phyloP scores from a whole-genome alignment of 2,329 filamentous ascomycete species.

The Paecilomyces variotii region DNA sequence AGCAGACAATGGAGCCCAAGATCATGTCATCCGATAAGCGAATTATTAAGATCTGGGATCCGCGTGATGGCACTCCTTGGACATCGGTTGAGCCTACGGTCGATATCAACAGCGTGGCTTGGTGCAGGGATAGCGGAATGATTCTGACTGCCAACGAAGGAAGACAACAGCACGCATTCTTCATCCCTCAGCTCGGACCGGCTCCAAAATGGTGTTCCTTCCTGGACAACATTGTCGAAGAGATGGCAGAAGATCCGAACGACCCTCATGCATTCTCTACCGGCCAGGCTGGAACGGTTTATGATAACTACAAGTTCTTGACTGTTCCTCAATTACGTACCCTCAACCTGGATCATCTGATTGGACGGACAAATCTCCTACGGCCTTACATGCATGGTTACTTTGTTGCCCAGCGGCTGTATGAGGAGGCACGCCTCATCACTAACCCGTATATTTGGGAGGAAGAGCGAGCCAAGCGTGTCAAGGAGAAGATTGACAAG shows the following conservation, averaged over 20 bases:
- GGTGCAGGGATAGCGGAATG: slow-evolving; percentile 90
- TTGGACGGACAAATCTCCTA: slow-evolving; percentile 82
- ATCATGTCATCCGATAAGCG: slow-evolving; percentile 87
- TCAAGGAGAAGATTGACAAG: slow-evolving; percentile 94
- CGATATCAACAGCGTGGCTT: slow-evolving; percentile 89
- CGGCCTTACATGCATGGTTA: slow-evolving; percentile 99
- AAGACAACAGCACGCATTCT: slow-evolving; percentile 88
- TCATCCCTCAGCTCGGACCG: slow-evolving; percentile 86
- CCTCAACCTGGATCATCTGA: slow-evolving; percentile 77
- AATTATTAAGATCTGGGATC: slow-evolving; percentile 96
- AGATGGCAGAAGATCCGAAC: slow-evolving; percentile 80
- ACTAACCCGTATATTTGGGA: slow-evolving; percentile 91
- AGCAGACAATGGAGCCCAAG: slow-evolving; percentile 61
- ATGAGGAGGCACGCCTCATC: slow-evolving; percentile 89
- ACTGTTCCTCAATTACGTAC: slow-evolving; percentile 77
- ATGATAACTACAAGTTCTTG: slow-evolving; percentile 99
- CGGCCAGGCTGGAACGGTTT: slow-evolving; percentile 60
- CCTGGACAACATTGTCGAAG: slow-evolving; percentile 94
- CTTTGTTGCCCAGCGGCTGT: slow-evolving; percentile 90
- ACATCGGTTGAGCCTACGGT: slow-evolving; percentile 92
- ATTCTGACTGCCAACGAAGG: slow-evolving; percentile 95
- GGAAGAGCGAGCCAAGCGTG: slow-evolving; percentile 80
- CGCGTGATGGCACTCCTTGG: slow-evolving; percentile 75
- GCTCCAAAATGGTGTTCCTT: slow-evolving; percentile 95
- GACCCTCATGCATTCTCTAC: slow-evolving; percentile 49